Evolutionary conservation across 176 grass and related monocot genomes (phyloP), one percentile per base, ranked within the genome.

Genomic region (Eragrostis nindensis): DNA sequence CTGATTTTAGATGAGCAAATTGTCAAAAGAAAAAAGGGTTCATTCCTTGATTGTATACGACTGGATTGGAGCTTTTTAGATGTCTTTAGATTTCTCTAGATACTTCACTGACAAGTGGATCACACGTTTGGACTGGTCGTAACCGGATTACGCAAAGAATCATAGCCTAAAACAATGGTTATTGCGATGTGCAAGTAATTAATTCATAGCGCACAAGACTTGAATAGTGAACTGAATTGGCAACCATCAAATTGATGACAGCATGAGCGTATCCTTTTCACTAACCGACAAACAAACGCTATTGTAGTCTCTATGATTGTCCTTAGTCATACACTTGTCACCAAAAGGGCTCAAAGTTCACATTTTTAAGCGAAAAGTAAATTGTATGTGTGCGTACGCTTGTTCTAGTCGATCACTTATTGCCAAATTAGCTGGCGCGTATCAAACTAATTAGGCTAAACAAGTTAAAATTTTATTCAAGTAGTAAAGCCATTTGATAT

Each of bases 1-100:
- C 70, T 75, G 61, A 68, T 74, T 12, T 63, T 27, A 57, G 62
- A 68, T 16, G n/a, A 55, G 0, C 10, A 73, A 47, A 1, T 11
- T 47, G 84, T n/a, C 67, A 74, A 61, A 80, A 73, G 27, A 72
- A 57, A 38, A 57, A 57, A 9, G 54, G 21, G 13, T 1, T 5
- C 52, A 45, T 66, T 66, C 46, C 36, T 80, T 19, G 2, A 43
- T 56, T 53, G 38, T 52, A 66, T 65, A 45, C 9, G 45, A 2
- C 6, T 42, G 27, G 32, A 36, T 36, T 4, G 32, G 21, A 82
- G 45, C 57, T 18, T 73, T 80, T 50, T 50, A 13, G 17, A 17
- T 40, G 5, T 50, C 14, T 24, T 50, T 50, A 14, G 45, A 52
- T 16, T 21, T 50, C 68, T 8, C 68, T 47, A 16, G 2, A 16